These are phyloP conservation scores for Ashbya aceris DNA, from an alignment of 1,139 yeast genomes.

Conservation along the genomic window DNA sequence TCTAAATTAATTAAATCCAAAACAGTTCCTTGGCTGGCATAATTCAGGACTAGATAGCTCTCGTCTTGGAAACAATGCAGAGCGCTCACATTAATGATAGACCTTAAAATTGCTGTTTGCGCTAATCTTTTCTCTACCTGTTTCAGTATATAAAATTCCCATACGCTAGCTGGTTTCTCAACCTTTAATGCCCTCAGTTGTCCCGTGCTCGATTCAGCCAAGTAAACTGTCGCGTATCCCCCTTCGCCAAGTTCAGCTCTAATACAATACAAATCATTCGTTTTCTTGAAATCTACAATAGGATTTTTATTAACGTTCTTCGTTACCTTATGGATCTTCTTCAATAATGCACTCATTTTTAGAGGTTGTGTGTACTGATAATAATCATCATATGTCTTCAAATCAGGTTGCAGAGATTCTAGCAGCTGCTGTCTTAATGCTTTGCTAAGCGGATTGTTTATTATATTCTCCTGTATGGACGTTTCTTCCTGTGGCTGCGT, in stretches of 20 bases:
- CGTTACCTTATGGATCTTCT: conserved; percentile 31
- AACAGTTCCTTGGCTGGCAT: conserved; percentile 64
- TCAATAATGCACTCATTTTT: conserved; percentile 31
- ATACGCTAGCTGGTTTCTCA: conserved; percentile 58
- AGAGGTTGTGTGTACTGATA: conserved; percentile 26
- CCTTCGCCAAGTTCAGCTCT: conserved; percentile 65
- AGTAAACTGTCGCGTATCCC: conserved; percentile 70
- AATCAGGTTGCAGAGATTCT: conserved; percentile 25
- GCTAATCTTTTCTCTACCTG: conserved; percentile 38
- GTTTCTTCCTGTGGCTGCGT: conserved; percentile 16
- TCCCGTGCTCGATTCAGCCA: conserved; percentile 60
- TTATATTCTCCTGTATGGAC: conserved; percentile 6
- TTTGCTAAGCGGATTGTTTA: conserved; percentile 19
- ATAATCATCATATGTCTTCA: conserved; percentile 28
- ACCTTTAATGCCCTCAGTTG: conserved; percentile 59
- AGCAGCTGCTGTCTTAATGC: conserved; percentile 14
- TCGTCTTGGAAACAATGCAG: conserved; percentile 60
- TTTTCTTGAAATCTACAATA: conserved; percentile 30
- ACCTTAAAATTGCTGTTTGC: conserved; percentile 26
- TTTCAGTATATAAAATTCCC: conserved; percentile 74
- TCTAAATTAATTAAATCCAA: conserved; percentile 58
- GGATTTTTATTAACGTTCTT: conserved; percentile 33
- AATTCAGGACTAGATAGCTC: conserved; percentile 63
- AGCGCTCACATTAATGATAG: conserved; percentile 45
- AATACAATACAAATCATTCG: conserved; percentile 47